Percentiles rank a stretch among this genome's conserved stretches.
Conservation (phyloP, 805 yeast genomes). For the Pichia manshurica region DNA sequence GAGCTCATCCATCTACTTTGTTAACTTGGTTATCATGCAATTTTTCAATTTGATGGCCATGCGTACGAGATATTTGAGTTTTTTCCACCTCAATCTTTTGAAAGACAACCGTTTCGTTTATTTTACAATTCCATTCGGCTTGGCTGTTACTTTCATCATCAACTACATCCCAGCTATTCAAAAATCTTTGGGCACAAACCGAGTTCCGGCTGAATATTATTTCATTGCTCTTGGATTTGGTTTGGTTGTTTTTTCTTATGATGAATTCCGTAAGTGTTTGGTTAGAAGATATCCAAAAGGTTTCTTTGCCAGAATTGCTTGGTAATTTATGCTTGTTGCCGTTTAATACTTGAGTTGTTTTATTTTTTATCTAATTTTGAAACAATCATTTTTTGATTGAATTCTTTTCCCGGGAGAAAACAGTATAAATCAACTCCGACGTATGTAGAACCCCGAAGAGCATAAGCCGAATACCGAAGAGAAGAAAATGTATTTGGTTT, state of each 20-base stretch:
- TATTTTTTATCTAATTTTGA: no score
- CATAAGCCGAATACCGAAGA: no score
- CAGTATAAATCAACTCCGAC: no score
- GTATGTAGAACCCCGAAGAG: no score
- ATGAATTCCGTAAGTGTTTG: conserved; percentile 37
- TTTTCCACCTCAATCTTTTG: conserved; percentile 2
- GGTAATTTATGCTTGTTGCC: neutral
- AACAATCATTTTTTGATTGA: no score
- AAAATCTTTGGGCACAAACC: conserved; percentile 14
- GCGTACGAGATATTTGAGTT: conserved; percentile 3
- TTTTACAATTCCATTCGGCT: conserved; percentile 2
- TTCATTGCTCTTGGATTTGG: conserved; percentile 44
- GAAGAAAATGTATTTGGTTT: no score
- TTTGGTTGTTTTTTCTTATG: conserved; percentile 33
- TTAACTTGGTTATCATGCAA: conserved; percentile 5
- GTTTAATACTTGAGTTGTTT: no score
- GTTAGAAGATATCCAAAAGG: conserved; percentile 34
- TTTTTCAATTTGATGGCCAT: conserved; percentile 5
- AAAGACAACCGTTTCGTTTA: neutral
- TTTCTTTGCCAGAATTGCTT: conserved; percentile 34
- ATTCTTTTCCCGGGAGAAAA: no score
- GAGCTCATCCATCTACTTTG: conserved; percentile 4
- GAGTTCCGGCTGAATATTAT: conserved; percentile 41
- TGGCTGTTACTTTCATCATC: neutral
- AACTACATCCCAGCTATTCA: conserved; percentile 3